A percentile compares a stretch with the other conserved stretches of the same genome.
Evolutionary conservation across 306 rosid genomes (phyloP).

Genomic region (Lathyrus aphaca): DNA sequence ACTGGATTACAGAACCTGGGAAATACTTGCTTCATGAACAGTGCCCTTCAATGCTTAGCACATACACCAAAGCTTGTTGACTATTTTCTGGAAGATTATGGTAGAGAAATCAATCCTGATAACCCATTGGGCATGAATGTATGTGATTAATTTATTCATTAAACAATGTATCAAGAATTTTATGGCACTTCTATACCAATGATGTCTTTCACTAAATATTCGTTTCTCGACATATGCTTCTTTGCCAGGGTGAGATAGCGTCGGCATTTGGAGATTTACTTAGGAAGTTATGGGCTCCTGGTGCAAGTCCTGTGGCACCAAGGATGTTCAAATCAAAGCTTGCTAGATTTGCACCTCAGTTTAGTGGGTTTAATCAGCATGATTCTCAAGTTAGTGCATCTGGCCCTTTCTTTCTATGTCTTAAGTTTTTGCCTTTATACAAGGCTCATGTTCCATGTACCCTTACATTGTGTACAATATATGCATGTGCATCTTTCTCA

Average conservation of each 20-base stretch:
- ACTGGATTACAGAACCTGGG: constrained; percentile 95
- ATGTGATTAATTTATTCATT: constrained; percentile 43
- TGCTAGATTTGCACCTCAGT: constrained; percentile 97
- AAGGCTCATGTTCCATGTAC: constrained; percentile 25
- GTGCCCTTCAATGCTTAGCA: constrained; percentile 92
- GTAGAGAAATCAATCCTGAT: constrained; percentile 83
- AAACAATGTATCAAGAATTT: constrained; percentile 24
- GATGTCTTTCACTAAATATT: constrained; percentile 29
- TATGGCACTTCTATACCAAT: constrained; percentile 21
- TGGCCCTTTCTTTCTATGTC: constrained; percentile 39
- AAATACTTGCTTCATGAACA: constrained; percentile 99
- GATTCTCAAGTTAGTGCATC: constrained; percentile 91
- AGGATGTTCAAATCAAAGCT: constrained; percentile 86
- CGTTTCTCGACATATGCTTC: constrained; percentile 31
- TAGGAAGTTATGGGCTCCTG: constrained; percentile 99
- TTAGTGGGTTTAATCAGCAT: constrained; percentile 98
- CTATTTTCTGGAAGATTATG: constrained; percentile 95
- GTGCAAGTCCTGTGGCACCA: constrained; percentile 86
- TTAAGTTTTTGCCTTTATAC: constrained; percentile 35
- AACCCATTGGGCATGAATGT: constrained; percentile 98
- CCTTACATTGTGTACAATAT: constrained; percentile 34
- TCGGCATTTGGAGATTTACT: constrained; percentile 91
- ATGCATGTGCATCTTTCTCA: constrained; percentile 27
- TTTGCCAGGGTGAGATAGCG: constrained; percentile 95
- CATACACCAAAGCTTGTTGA: constrained; percentile 98